phyloP scores from a whole-genome alignment of 768 basidiomycete genomes.

The Russula emetica region DNA sequence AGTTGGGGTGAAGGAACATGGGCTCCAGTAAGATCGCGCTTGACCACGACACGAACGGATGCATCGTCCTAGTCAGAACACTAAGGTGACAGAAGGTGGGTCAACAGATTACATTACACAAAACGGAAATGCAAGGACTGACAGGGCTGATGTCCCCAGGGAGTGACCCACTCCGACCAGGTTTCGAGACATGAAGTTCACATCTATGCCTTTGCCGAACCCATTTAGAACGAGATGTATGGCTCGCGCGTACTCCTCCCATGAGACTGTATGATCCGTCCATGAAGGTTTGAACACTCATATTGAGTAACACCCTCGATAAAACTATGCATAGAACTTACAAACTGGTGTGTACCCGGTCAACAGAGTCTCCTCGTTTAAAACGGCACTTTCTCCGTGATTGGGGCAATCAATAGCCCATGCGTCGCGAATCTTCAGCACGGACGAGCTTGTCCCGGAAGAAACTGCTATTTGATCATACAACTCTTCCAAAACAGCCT shows the following conservation, averaged over 20 bases:
- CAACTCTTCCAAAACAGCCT: slow-evolving; percentile 49
- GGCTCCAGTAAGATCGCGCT: slow-evolving; percentile 45
- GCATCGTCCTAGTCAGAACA: slow-evolving; percentile 41
- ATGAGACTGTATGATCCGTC: slow-evolving; percentile 38
- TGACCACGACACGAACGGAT: slow-evolving; percentile 39
- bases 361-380: slow-evolving; percentile 44
- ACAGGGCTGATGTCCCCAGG: slow-evolving; percentile 49
- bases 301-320: neutral
- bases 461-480: slow-evolving; percentile 31
- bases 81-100: slow-evolving; percentile 30
- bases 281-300: neutral
- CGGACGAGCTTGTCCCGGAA: slow-evolving; percentile 8
- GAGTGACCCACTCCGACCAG: slow-evolving; percentile 54
- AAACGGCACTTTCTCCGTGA: slow-evolving; percentile 48
- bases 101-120: neutral
- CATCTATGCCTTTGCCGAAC: slow-evolving; percentile 44
- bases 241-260: slow-evolving; percentile 51
- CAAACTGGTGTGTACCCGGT: slow-evolving; percentile 43
- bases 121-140: slow-evolving; percentile 27
- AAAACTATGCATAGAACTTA: slow-evolving; percentile 30
- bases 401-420: slow-evolving; percentile 54
- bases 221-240: slow-evolving; percentile 48
- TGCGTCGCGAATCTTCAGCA: slow-evolving; percentile 42
- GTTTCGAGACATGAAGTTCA: slow-evolving; percentile 46
- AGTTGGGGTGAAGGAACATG: slow-evolving; percentile 37